phyloP scores from a whole-genome alignment of 1,139 yeast species.

The Arxiozyma telluris region DNA sequence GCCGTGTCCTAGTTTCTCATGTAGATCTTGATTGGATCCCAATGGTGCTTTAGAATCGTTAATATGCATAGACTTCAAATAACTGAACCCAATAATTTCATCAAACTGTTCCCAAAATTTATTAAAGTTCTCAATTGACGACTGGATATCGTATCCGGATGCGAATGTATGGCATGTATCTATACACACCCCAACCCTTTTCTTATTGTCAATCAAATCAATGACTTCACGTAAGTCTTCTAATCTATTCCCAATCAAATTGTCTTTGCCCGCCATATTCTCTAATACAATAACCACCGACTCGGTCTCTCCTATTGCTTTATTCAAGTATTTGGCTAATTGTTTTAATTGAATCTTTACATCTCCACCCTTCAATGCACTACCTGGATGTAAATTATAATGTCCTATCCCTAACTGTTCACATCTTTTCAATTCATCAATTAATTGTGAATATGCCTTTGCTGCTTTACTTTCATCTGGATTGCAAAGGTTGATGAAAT shows the following conservation, averaged over 20 bases:
- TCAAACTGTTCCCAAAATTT: constrained; percentile 73
- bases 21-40: constrained; percentile 84
- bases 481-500: constrained; percentile 83
- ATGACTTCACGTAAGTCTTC: constrained; percentile 73
- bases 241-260: constrained; percentile 72
- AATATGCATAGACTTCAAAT: constrained; percentile 71
- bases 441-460: constrained; percentile 67
- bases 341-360: constrained; percentile 53
- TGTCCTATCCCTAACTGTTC: constrained; percentile 76
- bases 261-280: constrained; percentile 97
- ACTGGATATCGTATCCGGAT: constrained; percentile 77
- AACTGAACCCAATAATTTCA: constrained; percentile 59
- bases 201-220: constrained; percentile 63
- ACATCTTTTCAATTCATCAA: constrained; percentile 82
- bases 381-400: constrained; percentile 94
- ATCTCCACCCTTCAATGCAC: constrained; percentile 70
- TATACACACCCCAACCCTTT: constrained; percentile 83
- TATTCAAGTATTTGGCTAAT: constrained; percentile 71
- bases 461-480: constrained; percentile 75
- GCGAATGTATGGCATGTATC: constrained; percentile 96
- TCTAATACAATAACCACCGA: constrained; percentile 86
- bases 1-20: constrained; percentile 83
- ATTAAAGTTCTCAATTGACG: constrained; percentile 46
- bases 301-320: constrained; percentile 60
- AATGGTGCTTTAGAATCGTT: constrained; percentile 94